Percentiles rank a stretch among this genome's conserved stretches.
These are phyloP conservation scores for Polyporus tsugae DNA, from an alignment of 1,284 basidiomycete species.

Conservation along the genomic window DNA sequence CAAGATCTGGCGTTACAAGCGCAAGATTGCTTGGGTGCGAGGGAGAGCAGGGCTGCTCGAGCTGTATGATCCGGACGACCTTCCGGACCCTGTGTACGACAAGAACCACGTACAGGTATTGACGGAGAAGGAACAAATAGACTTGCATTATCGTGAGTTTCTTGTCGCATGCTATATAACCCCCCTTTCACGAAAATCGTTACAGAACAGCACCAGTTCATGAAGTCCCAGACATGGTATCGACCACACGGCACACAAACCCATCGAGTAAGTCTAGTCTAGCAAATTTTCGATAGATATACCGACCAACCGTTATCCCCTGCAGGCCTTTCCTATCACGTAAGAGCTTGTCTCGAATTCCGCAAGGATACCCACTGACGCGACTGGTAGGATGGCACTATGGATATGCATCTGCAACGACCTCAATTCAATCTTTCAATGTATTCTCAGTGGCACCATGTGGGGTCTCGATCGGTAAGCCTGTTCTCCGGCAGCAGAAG, in stretches of 20 bases:
- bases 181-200: too few species aligned
- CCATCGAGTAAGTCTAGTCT: slow-evolving; percentile 62
- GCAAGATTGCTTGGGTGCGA: slow-evolving; percentile 62
- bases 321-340: slow-evolving; percentile 82
- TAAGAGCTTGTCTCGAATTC: slow-evolving; percentile 41
- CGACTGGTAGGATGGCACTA: slow-evolving; percentile 57
- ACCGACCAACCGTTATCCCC: neutral
- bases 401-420: slow-evolving; percentile 77
- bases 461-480: slow-evolving; percentile 77
- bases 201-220: slow-evolving; percentile 73
- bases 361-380: neutral
- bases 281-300: too few species aligned
- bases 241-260: slow-evolving; percentile 87
- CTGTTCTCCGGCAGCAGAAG: neutral
- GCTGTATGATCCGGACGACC: slow-evolving; percentile 76
- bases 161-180: neutral
- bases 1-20: slow-evolving; percentile 80
- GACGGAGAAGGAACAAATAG: slow-evolving; percentile 73
- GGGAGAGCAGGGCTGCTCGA: slow-evolving; percentile 68
- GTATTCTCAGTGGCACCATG: slow-evolving; percentile 82
- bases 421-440: slow-evolving; percentile 85
- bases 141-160: slow-evolving; percentile 70
- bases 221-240: slow-evolving; percentile 85
- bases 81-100: slow-evolving; percentile 80
- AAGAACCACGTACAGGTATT: slow-evolving; percentile 81